Conservation (phyloP, 192 early-diverging fungal species). For the Coemansia sp. region DNA sequence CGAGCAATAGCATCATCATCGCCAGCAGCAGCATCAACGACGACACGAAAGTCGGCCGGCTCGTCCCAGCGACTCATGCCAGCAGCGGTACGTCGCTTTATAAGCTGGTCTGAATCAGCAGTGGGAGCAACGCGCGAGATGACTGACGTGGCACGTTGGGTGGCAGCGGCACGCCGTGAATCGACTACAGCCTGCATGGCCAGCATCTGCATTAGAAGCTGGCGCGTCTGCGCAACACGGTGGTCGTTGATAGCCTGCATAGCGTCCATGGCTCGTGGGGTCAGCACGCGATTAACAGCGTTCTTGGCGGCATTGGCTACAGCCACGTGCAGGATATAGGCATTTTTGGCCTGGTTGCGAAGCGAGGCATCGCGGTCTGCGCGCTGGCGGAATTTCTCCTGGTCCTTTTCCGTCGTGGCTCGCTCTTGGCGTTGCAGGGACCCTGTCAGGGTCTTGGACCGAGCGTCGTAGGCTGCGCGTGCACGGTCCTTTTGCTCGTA, state of each 20-base stretch:
- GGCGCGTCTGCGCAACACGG: constrained; percentile 19
- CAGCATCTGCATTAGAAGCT: constrained; percentile 36
- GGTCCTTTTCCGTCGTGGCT: constrained; percentile 47
- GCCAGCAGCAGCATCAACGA: constrained; percentile 38
- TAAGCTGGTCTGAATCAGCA: constrained; percentile 29
- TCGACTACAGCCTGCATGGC: constrained; percentile 33
- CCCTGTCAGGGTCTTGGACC: constrained; percentile 23
- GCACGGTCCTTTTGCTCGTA: constrained; percentile 42
- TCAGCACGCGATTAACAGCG: constrained; percentile 32
- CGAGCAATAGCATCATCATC: constrained; percentile 25
- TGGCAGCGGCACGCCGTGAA: constrained; percentile 9
- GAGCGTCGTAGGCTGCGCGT: constrained; percentile 28
- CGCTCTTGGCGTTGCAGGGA: constrained; percentile 44
- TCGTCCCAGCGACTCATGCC: constrained; percentile 45
- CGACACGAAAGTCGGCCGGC: constrained; percentile 47
- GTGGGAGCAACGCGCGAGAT: constrained; percentile 22
- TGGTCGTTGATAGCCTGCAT: constrained; percentile 38
- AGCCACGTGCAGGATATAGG: constrained; percentile 43
- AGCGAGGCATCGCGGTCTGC: constrained; percentile 20
- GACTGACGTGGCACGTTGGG: constrained; percentile 18
- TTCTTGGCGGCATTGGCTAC: constrained; percentile 36
- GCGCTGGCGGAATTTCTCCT: constrained; percentile 35
- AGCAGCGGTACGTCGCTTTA: constrained; percentile 24
- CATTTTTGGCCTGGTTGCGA: constrained; percentile 51
- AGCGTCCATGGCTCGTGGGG: constrained; percentile 30